A percentile compares a stretch with the other conserved stretches of the same genome.
phyloP scores from a whole-genome alignment of 106 monocot genomes.

The Allium cepa region DNA sequence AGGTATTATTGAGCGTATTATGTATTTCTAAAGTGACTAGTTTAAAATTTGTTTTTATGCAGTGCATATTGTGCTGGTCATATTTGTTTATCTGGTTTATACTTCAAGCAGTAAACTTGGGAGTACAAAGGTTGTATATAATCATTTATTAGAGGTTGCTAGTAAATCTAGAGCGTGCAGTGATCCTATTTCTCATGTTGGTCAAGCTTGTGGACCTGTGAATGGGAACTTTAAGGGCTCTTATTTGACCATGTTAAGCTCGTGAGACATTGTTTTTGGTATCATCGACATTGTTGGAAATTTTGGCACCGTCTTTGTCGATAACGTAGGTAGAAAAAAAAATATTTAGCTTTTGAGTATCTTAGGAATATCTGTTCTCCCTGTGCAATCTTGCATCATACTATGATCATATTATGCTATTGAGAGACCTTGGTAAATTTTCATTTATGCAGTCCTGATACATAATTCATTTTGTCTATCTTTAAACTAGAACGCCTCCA shows the following conservation, averaged over 20 bases:
- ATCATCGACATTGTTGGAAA: slow-evolving; percentile 98
- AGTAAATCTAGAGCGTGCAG: slow-evolving; percentile 50
- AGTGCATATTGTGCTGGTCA: slow-evolving; percentile 86
- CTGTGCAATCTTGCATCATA: too few relatives aligned
- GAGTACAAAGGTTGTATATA: slow-evolving; percentile 72
- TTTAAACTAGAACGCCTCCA: too few relatives aligned
- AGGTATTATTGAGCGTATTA: too few relatives aligned
- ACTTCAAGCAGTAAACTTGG: slow-evolving; percentile 72
- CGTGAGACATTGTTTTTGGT: slow-evolving; percentile 89
- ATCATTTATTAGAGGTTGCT: slow-evolving; percentile 49
- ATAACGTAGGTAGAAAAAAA: slow-evolving; percentile 57
- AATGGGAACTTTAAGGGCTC: slow-evolving; percentile 89
- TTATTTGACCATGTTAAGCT: slow-evolving; percentile 94
- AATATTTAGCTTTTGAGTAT: too few relatives aligned
- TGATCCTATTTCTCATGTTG: slow-evolving; percentile 54
- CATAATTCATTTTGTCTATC: too few relatives aligned
- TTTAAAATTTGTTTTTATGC: slow-evolving; percentile 5
- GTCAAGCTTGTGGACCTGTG: slow-evolving; percentile 85
- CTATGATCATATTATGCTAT: too few relatives aligned
- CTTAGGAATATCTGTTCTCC: too few relatives aligned
- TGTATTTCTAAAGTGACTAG: too few relatives aligned
- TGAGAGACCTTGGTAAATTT: too few relatives aligned
- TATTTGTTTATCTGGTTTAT: slow-evolving; percentile 87
- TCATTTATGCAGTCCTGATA: too few relatives aligned
- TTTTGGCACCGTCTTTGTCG: slow-evolving; percentile 97